phyloP scores from a whole-genome alignment of 108 stramenopile genomes.

The Pseudonitzschia multiseries region DNA sequence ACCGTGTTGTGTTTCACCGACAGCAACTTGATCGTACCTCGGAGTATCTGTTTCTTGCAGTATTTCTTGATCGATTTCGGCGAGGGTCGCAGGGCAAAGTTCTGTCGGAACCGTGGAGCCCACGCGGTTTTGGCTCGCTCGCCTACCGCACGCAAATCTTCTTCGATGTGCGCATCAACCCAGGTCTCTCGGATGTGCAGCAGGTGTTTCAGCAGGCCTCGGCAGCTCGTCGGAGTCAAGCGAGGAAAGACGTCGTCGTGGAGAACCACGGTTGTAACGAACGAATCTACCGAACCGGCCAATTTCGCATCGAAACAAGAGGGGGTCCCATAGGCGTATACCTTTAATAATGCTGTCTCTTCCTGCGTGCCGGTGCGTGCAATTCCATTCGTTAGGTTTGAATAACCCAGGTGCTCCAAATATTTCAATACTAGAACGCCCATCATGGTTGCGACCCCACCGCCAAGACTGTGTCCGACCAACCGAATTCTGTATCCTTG shows the following conservation, averaged over 20 bases:
- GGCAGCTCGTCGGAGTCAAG: constrained; percentile 87
- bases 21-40: constrained; percentile 31
- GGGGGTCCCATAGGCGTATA: constrained; percentile 89
- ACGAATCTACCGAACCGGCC: constrained; percentile 75
- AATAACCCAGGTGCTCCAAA: constrained; percentile 38
- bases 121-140: constrained; percentile 75
- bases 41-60: constrained; percentile 56
- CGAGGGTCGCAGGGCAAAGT: constrained; percentile 54
- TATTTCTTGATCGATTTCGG: constrained; percentile 58
- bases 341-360: constrained; percentile 50
- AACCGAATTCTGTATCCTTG: constrained; percentile 81
- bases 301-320: constrained; percentile 88
- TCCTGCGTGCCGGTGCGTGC: constrained; percentile 5
- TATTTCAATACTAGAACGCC: constrained; percentile 72
- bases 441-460: constrained; percentile 83
- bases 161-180: constrained; percentile 78
- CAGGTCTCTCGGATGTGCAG: constrained; percentile 84
- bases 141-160: constrained; percentile 70
- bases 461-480: constrained; percentile 83
- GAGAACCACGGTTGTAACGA: constrained; percentile 63
- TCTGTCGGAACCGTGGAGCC: constrained; percentile 69
- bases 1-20: constrained; percentile 29
- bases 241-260: constrained; percentile 96
- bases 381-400: constrained; percentile 12
- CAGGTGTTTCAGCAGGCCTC: constrained; percentile 83